Evolutionary conservation across 345 rosid genomes (phyloP).

Genomic region (Iberis pinnata): DNA sequence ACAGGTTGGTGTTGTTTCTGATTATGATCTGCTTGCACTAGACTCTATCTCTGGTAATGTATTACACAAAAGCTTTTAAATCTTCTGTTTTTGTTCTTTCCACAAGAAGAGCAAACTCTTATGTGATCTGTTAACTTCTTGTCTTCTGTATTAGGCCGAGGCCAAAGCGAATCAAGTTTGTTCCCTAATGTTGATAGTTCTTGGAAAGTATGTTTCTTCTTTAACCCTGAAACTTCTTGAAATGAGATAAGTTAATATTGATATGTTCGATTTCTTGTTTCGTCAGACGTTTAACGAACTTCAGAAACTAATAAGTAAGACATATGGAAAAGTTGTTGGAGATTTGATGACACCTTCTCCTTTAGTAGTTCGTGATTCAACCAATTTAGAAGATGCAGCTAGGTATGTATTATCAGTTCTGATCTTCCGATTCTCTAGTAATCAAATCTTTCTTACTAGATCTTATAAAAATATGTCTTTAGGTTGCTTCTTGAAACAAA

Average conservation of each 20-base stretch:
- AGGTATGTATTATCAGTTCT: too few relatives aligned
- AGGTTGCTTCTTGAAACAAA: conserved; percentile 93
- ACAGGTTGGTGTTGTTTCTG: conserved; percentile 98
- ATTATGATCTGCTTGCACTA: conserved; percentile 81
- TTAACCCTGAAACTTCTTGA: not conserved
- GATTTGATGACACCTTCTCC: conserved; percentile 95
- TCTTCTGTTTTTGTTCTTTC: not conserved
- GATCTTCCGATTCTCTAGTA: too few relatives aligned
- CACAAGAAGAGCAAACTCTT: too few relatives aligned
- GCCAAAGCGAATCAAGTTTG: conserved; percentile 50
- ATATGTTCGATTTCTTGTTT: not conserved
- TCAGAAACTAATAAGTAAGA: conserved; percentile 70
- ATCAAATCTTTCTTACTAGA: not conserved
- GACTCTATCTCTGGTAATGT: conserved; percentile 76
- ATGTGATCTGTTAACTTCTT: too few relatives aligned
- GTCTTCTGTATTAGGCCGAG: conserved; percentile 41
- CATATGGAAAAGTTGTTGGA: conserved; percentile 76
- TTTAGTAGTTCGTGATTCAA: conserved; percentile 59
- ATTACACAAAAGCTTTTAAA: too few relatives aligned
- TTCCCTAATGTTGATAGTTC: conserved; percentile 82
- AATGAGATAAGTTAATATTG: conserved; percentile 1
- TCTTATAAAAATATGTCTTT: not conserved
- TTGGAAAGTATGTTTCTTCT: conserved; percentile 63
- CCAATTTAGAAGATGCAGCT: conserved; percentile 86
- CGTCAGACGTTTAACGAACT: conserved; percentile 71